phyloP scores from a whole-genome alignment of 345 rosid species.

The Microthlaspi erraticum region DNA sequence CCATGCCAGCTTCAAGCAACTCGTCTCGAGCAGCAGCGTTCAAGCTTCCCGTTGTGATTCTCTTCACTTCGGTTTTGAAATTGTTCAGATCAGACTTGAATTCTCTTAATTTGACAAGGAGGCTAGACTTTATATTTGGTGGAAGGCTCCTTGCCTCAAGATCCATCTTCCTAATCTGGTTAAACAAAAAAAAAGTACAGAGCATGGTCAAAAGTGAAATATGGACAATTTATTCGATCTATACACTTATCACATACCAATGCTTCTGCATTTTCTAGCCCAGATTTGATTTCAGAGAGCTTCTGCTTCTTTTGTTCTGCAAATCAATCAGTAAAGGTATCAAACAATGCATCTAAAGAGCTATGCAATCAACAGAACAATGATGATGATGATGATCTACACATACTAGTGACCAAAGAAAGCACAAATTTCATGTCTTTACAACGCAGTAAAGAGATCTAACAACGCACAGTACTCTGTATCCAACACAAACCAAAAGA shows the following conservation, averaged over 20 bases:
- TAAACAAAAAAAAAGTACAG: background rate
- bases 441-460: background rate
- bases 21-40: slow-evolving; percentile 71
- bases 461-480: background rate
- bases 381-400: background rate
- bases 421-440: background rate
- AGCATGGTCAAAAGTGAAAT: background rate
- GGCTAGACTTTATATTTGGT: slow-evolving; percentile 67
- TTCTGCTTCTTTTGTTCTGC: slow-evolving; percentile 88
- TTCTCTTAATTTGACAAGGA: slow-evolving; percentile 80
- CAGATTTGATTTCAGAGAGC: slow-evolving; percentile 66
- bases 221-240: background rate
- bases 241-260: slow-evolving; percentile 51
- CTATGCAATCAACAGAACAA: background rate
- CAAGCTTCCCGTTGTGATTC: slow-evolving; percentile 58
- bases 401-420: background rate
- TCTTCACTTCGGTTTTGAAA: slow-evolving; percentile 72
- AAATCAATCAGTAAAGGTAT: slow-evolving; percentile 25
- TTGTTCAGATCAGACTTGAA: slow-evolving; percentile 87
- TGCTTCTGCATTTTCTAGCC: slow-evolving; percentile 77
- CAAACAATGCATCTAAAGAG: background rate
- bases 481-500: background rate
- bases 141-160: slow-evolving; percentile 83
- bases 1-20: slow-evolving; percentile 77
- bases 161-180: slow-evolving; percentile 85